Evolutionary conservation across 148 eudicot genomes (phyloP).

Genomic region (Oxyria digyna): DNA sequence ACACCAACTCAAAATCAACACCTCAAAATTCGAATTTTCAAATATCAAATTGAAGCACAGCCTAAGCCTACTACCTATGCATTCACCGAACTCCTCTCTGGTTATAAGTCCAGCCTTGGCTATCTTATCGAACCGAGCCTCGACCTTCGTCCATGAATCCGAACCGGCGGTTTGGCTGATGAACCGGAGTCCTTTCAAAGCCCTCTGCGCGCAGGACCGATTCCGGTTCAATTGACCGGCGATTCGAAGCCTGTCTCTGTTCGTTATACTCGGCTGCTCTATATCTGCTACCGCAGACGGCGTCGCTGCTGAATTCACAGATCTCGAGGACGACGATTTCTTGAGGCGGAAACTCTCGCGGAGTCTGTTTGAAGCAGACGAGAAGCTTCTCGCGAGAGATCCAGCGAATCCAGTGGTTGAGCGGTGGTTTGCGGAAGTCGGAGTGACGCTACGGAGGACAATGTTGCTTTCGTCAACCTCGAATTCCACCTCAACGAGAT

Average conservation of each 20-base stretch:
- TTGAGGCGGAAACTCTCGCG: constrained; percentile 37
- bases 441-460: constrained; percentile 55
- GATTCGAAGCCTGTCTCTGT: constrained; percentile 33
- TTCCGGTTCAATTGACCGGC: constrained; percentile 42
- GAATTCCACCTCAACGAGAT: constrained; percentile 72
- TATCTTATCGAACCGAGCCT: constrained; percentile 36
- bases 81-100: constrained; percentile 80
- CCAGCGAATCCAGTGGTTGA: constrained; percentile 12
- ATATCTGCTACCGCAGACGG: constrained; percentile 18
- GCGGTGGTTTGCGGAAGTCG: constrained; percentile 16
- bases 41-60: too few species aligned
- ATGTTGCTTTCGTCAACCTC: constrained; percentile 52
- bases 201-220: constrained; percentile 61
- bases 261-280: constrained; percentile 17
- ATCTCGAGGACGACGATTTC: constrained; percentile 15
- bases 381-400: constrained; percentile 34
- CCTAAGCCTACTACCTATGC: constrained; percentile 54
- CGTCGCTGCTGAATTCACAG: constrained; percentile 13
- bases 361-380: constrained; percentile 33
- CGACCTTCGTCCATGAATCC: constrained; percentile 52
- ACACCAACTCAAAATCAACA: too few species aligned
- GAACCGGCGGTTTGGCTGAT: constrained; percentile 40
- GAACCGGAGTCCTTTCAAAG: constrained; percentile 69
- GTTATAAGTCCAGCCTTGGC: constrained; percentile 45
- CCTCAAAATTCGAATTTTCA: too few species aligned